Evolutionary conservation across 2,329 filamentous ascomycete genomes (phyloP).

Genomic region (Talaromyces sp.): DNA sequence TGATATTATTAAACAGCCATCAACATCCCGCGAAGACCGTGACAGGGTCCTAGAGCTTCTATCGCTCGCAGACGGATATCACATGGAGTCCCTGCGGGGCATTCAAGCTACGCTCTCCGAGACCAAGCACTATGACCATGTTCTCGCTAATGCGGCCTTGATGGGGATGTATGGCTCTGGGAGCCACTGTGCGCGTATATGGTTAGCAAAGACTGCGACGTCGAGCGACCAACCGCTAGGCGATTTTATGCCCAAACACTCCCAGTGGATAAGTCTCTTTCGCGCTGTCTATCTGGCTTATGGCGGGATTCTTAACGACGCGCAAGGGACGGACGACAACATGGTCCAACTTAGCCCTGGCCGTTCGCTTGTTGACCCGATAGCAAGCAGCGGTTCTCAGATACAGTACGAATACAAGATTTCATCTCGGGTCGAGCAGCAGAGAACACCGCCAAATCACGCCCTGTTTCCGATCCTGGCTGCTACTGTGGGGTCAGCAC

Average conservation of each 20-base stretch:
- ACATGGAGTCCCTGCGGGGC: conserved; percentile 34
- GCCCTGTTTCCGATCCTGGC: neutral
- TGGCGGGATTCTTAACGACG: conserved; percentile 24
- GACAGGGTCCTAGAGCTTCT: conserved; percentile 13
- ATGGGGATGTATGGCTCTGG: conserved; percentile 42
- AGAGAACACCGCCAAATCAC: neutral
- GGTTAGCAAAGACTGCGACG: conserved; percentile 23
- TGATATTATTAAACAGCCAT: conserved; percentile 2
- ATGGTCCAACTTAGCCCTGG: neutral
- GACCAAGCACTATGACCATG: conserved; percentile 28
- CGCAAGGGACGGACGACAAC: neutral
- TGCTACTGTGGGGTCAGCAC: neutral
- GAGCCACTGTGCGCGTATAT: conserved; percentile 35
- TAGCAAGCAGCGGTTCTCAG: neutral
- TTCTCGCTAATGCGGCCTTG: conserved; percentile 38
- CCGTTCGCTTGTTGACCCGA: neutral
- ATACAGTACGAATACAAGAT: neutral
- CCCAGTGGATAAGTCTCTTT: conserved; percentile 37
- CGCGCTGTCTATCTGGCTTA: conserved; percentile 34
- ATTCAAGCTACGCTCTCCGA: conserved; percentile 31
- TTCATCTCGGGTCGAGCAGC: neutral
- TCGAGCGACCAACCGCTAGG: conserved; percentile 13
- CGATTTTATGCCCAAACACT: conserved; percentile 29
- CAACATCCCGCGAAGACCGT: conserved; percentile 25
- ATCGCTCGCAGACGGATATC: conserved; percentile 32